These are phyloP conservation scores for Bretziella fagacearum DNA, from an alignment of 2,329 filamentous ascomycete genomes.

Conservation along the genomic window DNA sequence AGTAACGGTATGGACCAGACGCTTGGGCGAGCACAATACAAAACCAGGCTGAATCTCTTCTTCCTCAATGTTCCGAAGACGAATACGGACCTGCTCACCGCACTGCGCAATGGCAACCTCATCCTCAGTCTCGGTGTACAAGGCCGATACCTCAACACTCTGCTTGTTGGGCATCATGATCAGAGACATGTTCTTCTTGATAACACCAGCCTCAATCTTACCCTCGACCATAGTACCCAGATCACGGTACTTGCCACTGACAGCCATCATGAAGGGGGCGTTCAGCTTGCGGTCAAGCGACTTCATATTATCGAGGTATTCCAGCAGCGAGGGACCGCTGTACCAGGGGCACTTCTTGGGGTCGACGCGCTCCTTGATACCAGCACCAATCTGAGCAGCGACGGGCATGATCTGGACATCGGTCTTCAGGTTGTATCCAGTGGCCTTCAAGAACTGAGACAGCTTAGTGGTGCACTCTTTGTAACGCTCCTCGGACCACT, in stretches of 20 bases:
- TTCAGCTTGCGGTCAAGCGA: slow-evolving; percentile 90
- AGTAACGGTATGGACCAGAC: slow-evolving; percentile 76
- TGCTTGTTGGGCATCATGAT: slow-evolving; percentile 94
- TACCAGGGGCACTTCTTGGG: slow-evolving; percentile 68
- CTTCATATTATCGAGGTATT: slow-evolving; percentile 89
- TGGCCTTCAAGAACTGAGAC: slow-evolving; percentile 68
- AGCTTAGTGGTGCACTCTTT: slow-evolving; percentile 88
- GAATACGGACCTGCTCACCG: slow-evolving; percentile 85
- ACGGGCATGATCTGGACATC: slow-evolving; percentile 95
- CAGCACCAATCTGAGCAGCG: slow-evolving; percentile 68
- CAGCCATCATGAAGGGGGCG: slow-evolving; percentile 97
- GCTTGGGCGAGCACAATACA: slow-evolving; percentile 87
- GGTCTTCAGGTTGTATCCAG: slow-evolving; percentile 86
- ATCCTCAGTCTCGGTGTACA: slow-evolving; percentile 94
- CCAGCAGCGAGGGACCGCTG: slow-evolving; percentile 74
- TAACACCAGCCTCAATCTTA: slow-evolving; percentile 85
- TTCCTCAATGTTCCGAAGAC: slow-evolving; percentile 88
- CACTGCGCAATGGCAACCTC: slow-evolving; percentile 68
- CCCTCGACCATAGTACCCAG: slow-evolving; percentile 96
- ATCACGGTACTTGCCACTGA: slow-evolving; percentile 91
- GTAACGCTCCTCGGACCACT: slow-evolving; percentile 88
- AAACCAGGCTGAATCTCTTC: slow-evolving; percentile 93
- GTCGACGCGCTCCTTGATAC: slow-evolving; percentile 77
- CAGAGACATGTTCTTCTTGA: slow-evolving; percentile 75
- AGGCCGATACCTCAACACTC: slow-evolving; percentile 59